Base-by-base conservation (phyloP, 1,284 basidiomycete genomes). In the Malassezia vespertilionis region DNA sequence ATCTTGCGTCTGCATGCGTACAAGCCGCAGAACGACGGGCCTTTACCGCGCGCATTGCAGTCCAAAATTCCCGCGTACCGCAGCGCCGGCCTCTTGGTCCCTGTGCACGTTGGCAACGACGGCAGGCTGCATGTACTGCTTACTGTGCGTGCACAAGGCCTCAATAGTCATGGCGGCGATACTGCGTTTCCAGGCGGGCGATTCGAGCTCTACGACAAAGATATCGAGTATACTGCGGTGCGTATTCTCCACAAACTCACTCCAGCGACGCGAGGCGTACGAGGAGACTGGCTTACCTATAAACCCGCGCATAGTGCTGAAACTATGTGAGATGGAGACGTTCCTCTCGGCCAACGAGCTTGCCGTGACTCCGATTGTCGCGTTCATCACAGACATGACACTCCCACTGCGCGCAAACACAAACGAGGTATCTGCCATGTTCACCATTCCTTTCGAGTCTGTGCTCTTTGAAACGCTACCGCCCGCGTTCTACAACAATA, bases 281-380 rank as follows among this genome's bases (percentile, higher is more conserved):
- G 68, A 71, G 46, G 65, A 72, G 55, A 65, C 59, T 0, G 70
- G 71, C 4, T 40, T 72, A 2, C 46, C 48, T 2, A 56, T 67
- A 23, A 48, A 59, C 39, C 21, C 52, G 1, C 27, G 33, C 2
- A 51, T 57, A 20, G 53, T 63, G 1, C 46, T 53, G 18, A 61
- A 56, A 28, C 46, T 69, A 2, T 67, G 64, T 50, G 43, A 60
- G 37, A 46, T 69, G 20, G 56, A 57, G 3, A 53, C 62, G 0
- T 69, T 67, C 35, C 42, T 69, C 6, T 60, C 57, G 0, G 63
- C 63, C 12, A 69, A 69, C 52, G 65, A 69, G 44, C 47, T 69
- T 7, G 58, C 66, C 2, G 65, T 69, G 0, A 65, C 65, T 11
- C 63, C 65, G 11, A 54, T 57, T n/a, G 63, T 67, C 1, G 53